Base-by-base conservation (phyloP, 2,329 filamentous ascomycete species). In the Spiromastix sp. region DNA sequence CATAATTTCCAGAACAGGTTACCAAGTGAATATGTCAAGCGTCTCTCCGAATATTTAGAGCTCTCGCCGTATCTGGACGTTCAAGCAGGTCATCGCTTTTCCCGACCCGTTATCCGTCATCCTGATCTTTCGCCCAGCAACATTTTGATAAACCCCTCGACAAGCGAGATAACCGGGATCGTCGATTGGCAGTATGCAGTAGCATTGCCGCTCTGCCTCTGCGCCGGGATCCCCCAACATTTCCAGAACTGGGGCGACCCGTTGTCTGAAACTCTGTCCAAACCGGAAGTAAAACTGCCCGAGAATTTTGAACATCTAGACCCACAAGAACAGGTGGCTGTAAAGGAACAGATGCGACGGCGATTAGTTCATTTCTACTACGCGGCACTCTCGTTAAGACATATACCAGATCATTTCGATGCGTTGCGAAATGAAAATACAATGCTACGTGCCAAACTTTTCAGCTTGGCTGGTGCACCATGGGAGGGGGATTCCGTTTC, bases 221-320 rank as follows among this genome's bases (percentile, higher is more conserved):
- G 44, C 36, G 46, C 48, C 28, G 50, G 52, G 22, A 54, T 57
- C 8, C 53, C 51, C 2, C 42, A 51, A 18, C 43, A 54, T 42
- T 56, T 56, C 38, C 53, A 57, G 40, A 58, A 58, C 26, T 56
- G 49, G 44, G 54, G 53, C 9, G 52, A 59, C 35, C 42, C 37
- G 8, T 3, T 48, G 4, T 52, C 51, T 2, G 50, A 53, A 33
- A 43, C 30, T 5, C 34, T 54, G 17, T 20, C 30, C 16, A 31
- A 35, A 12, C 43, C 42, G 30, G 45, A 50, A 17, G 41, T 48
- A n/a, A 43, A 50, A 13, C 35, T 51, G 4, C 49, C 46, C 6
- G 43, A 45, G 0, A 40, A 44, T 40, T 51, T 54, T 32, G 26
- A 51, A 18, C 3, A 37, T 15, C 42, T 54, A 2, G 42, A 32